Evolutionary conservation across 108 stramenopile species (phyloP).

Genomic region (Aurantiochytrium sp.): DNA sequence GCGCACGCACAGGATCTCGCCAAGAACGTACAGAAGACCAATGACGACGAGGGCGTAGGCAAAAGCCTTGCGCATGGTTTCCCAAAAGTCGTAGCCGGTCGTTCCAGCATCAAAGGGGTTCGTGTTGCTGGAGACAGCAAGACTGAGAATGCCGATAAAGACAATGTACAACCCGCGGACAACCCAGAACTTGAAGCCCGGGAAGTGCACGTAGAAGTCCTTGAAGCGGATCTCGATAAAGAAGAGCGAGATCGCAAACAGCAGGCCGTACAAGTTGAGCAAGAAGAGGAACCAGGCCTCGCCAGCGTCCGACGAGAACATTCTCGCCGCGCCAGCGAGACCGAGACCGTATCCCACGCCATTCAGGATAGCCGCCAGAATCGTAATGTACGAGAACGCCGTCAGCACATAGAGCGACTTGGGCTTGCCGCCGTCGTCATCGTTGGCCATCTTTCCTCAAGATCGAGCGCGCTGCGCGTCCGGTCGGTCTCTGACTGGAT

Average conservation of each 20-base stretch:
- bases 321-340: background rate
- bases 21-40: background rate
- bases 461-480: background rate
- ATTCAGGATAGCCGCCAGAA: background rate
- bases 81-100: background rate
- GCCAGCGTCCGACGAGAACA: background rate
- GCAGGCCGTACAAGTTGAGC: background rate
- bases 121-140: background rate
- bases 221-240: background rate
- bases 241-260: background rate
- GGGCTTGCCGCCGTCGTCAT: background rate
- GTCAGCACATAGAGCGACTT: background rate
- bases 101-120: background rate
- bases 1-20: background rate
- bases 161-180: background rate
- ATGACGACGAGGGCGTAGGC: background rate
- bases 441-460: background rate
- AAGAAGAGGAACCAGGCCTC: background rate
- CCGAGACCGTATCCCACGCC: background rate
- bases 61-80: background rate
- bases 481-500: no score
- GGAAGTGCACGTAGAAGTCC: background rate
- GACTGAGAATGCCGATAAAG: background rate
- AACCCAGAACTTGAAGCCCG: constrained; percentile 10
- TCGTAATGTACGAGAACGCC: background rate